Evolutionary conservation across 345 rosid genomes (phyloP).

Genomic region (Boechera retrofracta): DNA sequence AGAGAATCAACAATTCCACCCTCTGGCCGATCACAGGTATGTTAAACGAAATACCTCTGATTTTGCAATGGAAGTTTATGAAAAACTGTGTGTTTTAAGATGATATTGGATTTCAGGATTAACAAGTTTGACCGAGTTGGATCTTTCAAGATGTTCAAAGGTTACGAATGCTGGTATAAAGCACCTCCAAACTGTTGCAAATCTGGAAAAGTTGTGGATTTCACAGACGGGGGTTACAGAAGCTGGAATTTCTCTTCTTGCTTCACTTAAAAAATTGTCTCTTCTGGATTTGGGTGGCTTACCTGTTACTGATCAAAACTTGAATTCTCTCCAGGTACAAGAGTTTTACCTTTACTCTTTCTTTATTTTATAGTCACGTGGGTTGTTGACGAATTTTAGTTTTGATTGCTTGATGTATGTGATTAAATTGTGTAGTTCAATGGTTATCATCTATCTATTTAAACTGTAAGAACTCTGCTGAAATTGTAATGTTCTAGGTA

Average conservation of each 20-base stretch:
- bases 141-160: conserved; percentile 82
- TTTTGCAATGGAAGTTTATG: conserved; percentile 2
- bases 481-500: background rate
- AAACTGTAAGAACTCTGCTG: conserved; percentile 3
- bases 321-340: conserved; percentile 75
- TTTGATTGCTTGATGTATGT: conserved; percentile 4
- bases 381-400: background rate
- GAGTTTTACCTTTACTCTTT: background rate
- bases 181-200: conserved; percentile 69
- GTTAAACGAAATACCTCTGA: background rate
- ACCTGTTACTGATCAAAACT: conserved; percentile 70
- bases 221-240: conserved; percentile 70
- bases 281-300: conserved; percentile 85
- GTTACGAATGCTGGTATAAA: conserved; percentile 71
- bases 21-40: conserved; percentile 81
- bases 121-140: conserved; percentile 69
- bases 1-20: conserved; percentile 65
- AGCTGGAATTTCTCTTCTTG: conserved; percentile 65
- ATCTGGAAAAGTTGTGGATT: conserved; percentile 66
- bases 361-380: background rate
- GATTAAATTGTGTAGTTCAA: background rate
- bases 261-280: conserved; percentile 66
- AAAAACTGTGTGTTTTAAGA: background rate
- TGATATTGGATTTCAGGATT: conserved; percentile 55
- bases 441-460: background rate